Percentiles rank a stretch among this genome's conserved stretches.
These are phyloP conservation scores for Thelonectria rubi DNA, from an alignment of 2,329 filamentous ascomycete genomes.

Conservation along the genomic window DNA sequence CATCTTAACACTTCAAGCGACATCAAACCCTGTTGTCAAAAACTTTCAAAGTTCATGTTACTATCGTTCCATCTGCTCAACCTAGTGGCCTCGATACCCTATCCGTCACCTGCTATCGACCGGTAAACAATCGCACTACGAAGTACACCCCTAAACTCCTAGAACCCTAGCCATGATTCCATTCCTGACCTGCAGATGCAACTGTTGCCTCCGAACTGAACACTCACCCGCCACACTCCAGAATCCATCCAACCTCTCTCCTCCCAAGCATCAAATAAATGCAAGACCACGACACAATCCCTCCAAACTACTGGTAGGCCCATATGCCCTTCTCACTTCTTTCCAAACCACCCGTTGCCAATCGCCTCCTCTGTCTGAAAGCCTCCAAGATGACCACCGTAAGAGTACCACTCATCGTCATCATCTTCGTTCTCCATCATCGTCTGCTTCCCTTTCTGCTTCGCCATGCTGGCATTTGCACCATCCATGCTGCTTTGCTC, in stretches of 20 bases:
- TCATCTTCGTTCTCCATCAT: background rate
- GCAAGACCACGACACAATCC: slow-evolving; percentile 25
- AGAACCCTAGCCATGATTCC: slow-evolving; percentile 17
- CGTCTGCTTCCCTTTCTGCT: no score
- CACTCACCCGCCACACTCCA: slow-evolving; percentile 10
- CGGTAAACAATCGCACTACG: slow-evolving; percentile 14
- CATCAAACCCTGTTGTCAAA: background rate
- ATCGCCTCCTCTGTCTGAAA: background rate
- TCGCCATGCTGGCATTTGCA: no score
- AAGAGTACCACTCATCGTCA: background rate
- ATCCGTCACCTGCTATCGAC: slow-evolving; percentile 11
- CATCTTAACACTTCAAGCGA: background rate
- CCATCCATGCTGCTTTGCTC: slow-evolving; percentile 44
- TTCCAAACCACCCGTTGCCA: slow-evolving; percentile 29
- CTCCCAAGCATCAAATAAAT: slow-evolving; percentile 29
- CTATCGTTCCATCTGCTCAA: slow-evolving; percentile 6
- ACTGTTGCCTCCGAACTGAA: slow-evolving; percentile 13
- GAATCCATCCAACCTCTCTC: slow-evolving; percentile 39
- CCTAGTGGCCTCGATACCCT: slow-evolving; percentile 14
- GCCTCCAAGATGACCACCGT: slow-evolving; percentile 1
- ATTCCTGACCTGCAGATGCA: slow-evolving; percentile 20
- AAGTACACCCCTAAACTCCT: slow-evolving; percentile 6
- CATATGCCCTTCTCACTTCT: slow-evolving; percentile 18
- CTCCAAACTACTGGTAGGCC: slow-evolving; percentile 26
- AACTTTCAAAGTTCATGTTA: slow-evolving; percentile 12